Evolutionary conservation across 2,329 filamentous ascomycete genomes (phyloP).

Genomic region (Fusarium falciforme): DNA sequence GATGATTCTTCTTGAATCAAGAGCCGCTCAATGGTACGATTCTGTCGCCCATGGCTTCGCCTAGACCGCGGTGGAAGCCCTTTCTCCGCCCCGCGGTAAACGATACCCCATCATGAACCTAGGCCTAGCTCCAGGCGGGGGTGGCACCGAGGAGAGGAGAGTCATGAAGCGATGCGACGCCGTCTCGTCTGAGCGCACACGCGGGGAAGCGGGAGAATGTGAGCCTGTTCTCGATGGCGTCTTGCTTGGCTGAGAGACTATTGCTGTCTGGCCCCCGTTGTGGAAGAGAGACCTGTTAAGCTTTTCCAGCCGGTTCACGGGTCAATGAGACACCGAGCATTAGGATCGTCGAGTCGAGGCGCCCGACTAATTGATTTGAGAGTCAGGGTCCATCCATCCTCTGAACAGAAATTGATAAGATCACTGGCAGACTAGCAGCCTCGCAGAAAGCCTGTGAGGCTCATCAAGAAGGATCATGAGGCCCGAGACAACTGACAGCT

Average conservation of each 20-base stretch:
- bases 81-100: constrained; percentile 9
- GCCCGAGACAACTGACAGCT: neutral
- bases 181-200: neutral
- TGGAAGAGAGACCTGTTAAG: neutral
- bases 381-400: constrained; percentile 5
- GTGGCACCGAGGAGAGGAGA: constrained; percentile 21
- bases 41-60: neutral
- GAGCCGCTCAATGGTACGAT: neutral
- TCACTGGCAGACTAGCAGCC: neutral
- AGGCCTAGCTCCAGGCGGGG: constrained; percentile 25
- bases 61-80: neutral
- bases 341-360: constrained; percentile 11
- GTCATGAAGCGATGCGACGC: constrained; percentile 20
- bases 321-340: constrained; percentile 11
- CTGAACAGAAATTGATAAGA: neutral
- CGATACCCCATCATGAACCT: constrained; percentile 28
- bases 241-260: constrained; percentile 1
- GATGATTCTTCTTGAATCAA: neutral
- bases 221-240: neutral
- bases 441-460: neutral
- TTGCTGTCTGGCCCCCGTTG: neutral
- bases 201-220: neutral
- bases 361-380: constrained; percentile 11
- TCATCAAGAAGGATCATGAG: neutral
- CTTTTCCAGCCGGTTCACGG: neutral